Conservation (phyloP, 306 rosid species). For the Echinosophora koreensis region DNA sequence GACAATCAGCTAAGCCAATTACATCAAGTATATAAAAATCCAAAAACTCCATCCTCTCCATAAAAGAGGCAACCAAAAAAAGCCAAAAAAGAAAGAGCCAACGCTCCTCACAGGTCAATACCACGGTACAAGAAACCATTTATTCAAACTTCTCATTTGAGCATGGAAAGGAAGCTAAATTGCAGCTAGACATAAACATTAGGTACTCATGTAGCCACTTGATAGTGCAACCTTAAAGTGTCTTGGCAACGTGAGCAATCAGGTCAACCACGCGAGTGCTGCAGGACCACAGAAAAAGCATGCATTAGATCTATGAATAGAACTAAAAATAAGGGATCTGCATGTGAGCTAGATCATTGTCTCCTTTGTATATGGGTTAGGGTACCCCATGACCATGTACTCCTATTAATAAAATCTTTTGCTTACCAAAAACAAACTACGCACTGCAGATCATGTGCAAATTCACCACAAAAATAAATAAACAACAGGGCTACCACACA, state of each 20-base stretch:
- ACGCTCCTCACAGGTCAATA: constrained; percentile 26
- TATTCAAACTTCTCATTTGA: constrained; percentile 37
- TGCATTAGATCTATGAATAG: background rate
- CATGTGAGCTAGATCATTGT: background rate
- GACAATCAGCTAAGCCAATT: background rate
- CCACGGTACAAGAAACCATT: constrained; percentile 31
- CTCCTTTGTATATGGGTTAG: too few relatives aligned
- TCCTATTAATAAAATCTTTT: too few relatives aligned
- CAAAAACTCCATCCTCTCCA: constrained; percentile 32
- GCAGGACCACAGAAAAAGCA: constrained; percentile 40
- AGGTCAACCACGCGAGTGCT: constrained; percentile 79
- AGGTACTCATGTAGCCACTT: background rate
- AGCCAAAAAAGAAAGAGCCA: constrained; percentile 5
- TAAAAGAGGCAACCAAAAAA: constrained; percentile 23
- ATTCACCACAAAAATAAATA: background rate
- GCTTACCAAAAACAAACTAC: too few relatives aligned
- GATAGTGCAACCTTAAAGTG: constrained; percentile 28
- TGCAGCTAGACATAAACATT: constrained; percentile 29
- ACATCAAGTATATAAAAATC: constrained; percentile 6
- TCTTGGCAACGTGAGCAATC: constrained; percentile 55
- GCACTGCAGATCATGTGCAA: background rate
- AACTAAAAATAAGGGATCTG: background rate
- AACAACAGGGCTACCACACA: background rate
- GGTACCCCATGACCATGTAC: too few relatives aligned
- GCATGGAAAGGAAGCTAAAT: constrained; percentile 1